Conservation (phyloP, 345 rosid genomes). For the Noccaea bulbosa region DNA sequence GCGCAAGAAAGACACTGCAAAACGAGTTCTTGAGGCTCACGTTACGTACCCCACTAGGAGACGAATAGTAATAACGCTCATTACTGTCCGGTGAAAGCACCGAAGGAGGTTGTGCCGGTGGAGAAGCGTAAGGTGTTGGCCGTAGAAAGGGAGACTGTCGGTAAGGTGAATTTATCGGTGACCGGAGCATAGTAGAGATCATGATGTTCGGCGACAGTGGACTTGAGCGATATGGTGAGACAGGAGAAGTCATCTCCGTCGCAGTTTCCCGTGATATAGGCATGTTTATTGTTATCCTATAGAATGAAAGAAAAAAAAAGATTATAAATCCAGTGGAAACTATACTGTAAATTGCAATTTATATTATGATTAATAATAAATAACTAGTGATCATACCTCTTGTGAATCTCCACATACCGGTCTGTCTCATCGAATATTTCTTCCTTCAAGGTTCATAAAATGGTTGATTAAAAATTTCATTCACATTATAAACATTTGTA, state of each 20-base stretch:
- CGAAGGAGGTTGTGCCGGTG: constrained; percentile 46
- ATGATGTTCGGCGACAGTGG: constrained; percentile 51
- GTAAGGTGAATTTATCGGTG: constrained; percentile 57
- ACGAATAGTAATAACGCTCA: constrained; percentile 38
- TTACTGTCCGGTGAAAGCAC: constrained; percentile 28
- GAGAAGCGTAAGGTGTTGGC: constrained; percentile 58
- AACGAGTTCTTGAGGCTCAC: not conserved
- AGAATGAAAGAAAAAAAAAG: not conserved
- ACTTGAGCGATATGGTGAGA: constrained; percentile 48
- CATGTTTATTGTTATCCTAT: constrained; percentile 68
- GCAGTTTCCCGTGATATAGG: constrained; percentile 48
- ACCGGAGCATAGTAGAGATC: constrained; percentile 52
- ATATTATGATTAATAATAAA: not conserved
- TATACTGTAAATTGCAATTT: not conserved
- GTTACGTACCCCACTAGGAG: constrained; percentile 46
- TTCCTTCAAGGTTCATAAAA: constrained; percentile 50
- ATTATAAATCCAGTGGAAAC: not conserved
- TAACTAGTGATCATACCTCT: constrained; percentile 45
- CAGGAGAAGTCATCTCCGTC: constrained; percentile 51
- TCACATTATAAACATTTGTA: not conserved
- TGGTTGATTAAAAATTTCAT: not conserved
- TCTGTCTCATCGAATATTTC: constrained; percentile 87
- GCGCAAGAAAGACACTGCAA: not conserved
- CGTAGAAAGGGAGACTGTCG: constrained; percentile 54
- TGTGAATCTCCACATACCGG: constrained; percentile 59